These are phyloP conservation scores for Salix suchowensis DNA, from an alignment of 345 rosid genomes.

Conservation along the genomic window DNA sequence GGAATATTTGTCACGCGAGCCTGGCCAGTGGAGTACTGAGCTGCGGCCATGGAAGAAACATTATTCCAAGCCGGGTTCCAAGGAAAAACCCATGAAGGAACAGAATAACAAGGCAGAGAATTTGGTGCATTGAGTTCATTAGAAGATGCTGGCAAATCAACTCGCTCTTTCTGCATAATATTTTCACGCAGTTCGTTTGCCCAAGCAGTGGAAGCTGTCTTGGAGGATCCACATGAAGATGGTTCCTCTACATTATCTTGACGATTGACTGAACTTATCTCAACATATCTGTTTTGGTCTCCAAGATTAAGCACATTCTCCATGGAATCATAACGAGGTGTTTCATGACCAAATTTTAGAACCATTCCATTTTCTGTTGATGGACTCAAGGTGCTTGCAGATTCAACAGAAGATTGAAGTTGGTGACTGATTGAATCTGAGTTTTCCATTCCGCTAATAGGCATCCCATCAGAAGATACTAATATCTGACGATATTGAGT, in stretches of 20 bases:
- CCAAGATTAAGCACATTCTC: conserved; percentile 42
- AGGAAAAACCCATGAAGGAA: conserved; percentile 53
- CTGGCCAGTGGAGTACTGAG: conserved; percentile 31
- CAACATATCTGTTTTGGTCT: conserved; percentile 36
- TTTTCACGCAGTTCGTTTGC: conserved; percentile 29
- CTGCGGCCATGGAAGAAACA: conserved; percentile 18
- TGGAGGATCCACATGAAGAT: conserved; percentile 35
- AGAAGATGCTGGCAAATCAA: conserved; percentile 9
- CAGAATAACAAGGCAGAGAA: conserved; percentile 32
- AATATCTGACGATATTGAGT: conserved; percentile 63
- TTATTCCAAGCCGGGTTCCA: conserved; percentile 37
- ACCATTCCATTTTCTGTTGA: conserved; percentile 44
- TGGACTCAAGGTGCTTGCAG: conserved; percentile 29
- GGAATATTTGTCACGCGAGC: conserved; percentile 13
- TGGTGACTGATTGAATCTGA: conserved; percentile 36
- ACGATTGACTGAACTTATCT: conserved; percentile 23
- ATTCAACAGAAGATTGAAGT: conserved; percentile 27
- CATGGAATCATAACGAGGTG: conserved; percentile 50
- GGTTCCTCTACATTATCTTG: conserved; percentile 33
- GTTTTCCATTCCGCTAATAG: conserved; percentile 37
- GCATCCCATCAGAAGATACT: conserved; percentile 54
- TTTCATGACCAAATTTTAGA: conserved; percentile 59
- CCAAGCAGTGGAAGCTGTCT: conserved; percentile 23
- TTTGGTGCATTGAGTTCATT: conserved; percentile 42
- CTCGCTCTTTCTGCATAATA: conserved; percentile 24